phyloP scores from a whole-genome alignment of 164 flowering plant species.

The Echeveria elegans region DNA sequence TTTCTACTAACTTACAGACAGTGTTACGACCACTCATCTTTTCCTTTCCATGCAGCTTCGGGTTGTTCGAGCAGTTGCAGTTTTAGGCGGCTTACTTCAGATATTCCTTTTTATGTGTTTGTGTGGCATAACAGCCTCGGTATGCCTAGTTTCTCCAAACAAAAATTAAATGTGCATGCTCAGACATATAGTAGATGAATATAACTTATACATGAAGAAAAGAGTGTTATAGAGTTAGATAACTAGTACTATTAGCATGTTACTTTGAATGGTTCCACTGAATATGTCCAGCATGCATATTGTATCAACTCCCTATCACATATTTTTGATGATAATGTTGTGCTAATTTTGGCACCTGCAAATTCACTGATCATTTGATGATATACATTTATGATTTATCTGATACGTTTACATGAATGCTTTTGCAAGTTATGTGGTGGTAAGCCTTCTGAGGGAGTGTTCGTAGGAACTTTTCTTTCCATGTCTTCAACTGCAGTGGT shows the following conservation, averaged over 20 bases:
- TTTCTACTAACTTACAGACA: background rate
- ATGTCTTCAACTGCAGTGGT: conserved; percentile 99
- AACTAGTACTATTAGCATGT: too few species aligned
- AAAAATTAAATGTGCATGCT: background rate
- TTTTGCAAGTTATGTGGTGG: conserved; percentile 91
- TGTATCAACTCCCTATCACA: background rate
- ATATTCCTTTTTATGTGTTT: conserved; percentile 90
- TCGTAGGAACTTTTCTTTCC: conserved; percentile 86
- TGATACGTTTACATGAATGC: background rate
- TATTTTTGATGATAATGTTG: background rate
- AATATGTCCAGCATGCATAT: background rate
- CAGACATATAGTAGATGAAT: background rate
- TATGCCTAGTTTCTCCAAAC: conserved; percentile 24
- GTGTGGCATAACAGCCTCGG: conserved; percentile 83
- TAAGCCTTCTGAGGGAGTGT: conserved; percentile 85
- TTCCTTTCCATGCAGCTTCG: conserved; percentile 55
- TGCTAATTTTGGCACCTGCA: background rate
- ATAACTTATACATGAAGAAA: background rate
- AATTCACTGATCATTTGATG: too few species aligned
- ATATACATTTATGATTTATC: too few species aligned
- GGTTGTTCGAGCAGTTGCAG: conserved; percentile 95
- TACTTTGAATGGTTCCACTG: background rate
- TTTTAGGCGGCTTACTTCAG: conserved; percentile 88
- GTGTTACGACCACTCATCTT: conserved; percentile 1
- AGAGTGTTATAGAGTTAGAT: too few species aligned